Base-by-base conservation (phyloP, 495 filamentous ascomycete genomes). In the Margaritispora aquatica region DNA sequence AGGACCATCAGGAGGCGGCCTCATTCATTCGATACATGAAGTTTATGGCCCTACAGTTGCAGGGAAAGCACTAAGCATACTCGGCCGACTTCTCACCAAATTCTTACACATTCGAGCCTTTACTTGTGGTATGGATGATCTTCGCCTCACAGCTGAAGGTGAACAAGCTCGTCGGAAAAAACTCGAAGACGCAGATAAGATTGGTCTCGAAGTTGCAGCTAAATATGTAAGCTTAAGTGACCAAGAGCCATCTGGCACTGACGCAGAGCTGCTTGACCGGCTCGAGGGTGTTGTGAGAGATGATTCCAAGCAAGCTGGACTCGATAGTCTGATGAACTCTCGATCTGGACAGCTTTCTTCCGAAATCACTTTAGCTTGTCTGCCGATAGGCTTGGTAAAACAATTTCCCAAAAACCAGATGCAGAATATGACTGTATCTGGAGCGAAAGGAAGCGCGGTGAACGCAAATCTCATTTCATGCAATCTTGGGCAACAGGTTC, bases 401-500 rank as follows among this genome's bases (percentile, higher is more conserved):
- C 84, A 84, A 21, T 97, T 97, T 74, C 95, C 95, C 0, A 87
- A 86, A 68, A 99, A 99, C 63, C 95, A 97, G 70, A 97, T 99
- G 91, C 95, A 97, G 78, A 83, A 87, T 60, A 99, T 99, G 95
- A 99, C 95, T 10, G 85, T 86, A 1, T 96, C 95, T 24, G 95
- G 95, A 66, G 95, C 95, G 51, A 99, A 99, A 79, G 94, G 95
- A 67, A 87, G 81, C 34, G 72, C 79, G 54, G 95, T 97, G 66
- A 99, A 99, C 70, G 95, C 95, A 57, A 96, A 94, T 65, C 84
- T 96, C 55, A 97, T 99, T 75, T 96, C 92, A 27, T 97, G 92
- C 72, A 95, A 97, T 69, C 81, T 99, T 57, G 95, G 95, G 23
- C 95, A 99, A 68, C 95, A 99, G 68, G 88, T 95, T 73, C 75